A percentile compares a stretch with the other conserved stretches of the same genome.
phyloP scores from a whole-genome alignment of 1,139 yeast genomes.

The Saccharomyces hybrid region DNA sequence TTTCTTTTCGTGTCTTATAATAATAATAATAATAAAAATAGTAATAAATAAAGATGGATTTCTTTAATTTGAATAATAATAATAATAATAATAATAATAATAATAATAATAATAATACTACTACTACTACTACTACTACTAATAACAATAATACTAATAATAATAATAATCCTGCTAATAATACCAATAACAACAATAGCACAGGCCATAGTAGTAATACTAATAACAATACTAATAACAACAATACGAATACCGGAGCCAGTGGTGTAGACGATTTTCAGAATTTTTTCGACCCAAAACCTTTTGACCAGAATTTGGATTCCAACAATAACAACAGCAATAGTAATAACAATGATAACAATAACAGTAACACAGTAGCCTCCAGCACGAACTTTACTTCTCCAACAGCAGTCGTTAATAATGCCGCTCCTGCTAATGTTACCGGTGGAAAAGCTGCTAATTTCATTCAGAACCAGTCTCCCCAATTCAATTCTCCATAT shows the following conservation, averaged over 20 bases:
- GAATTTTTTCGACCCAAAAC: not conserved
- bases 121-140: not conserved
- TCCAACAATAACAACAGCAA: not conserved
- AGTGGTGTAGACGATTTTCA: not conserved
- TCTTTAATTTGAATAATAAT: not conserved
- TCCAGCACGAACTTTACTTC: not conserved
- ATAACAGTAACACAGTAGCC: not conserved
- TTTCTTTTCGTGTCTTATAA: constrained; percentile 1
- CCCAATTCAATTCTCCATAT: not conserved
- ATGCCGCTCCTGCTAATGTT: not conserved
- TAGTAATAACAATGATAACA: not conserved
- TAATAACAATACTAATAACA: not conserved
- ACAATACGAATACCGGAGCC: not conserved
- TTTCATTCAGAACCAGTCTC: constrained; percentile 3
- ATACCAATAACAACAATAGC: not conserved
- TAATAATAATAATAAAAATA: not conserved
- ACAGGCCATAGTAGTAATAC: not conserved
- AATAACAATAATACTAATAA: not conserved
- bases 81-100: not conserved
- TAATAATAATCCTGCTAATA: not conserved
- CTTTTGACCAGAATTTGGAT: not conserved
- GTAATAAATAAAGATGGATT: not conserved
- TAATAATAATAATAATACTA: not conserved
- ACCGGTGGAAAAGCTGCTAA: not conserved
- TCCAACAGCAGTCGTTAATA: not conserved